phyloP scores from a whole-genome alignment of 495 filamentous ascomycete species.

The Penicillium tannophilum region DNA sequence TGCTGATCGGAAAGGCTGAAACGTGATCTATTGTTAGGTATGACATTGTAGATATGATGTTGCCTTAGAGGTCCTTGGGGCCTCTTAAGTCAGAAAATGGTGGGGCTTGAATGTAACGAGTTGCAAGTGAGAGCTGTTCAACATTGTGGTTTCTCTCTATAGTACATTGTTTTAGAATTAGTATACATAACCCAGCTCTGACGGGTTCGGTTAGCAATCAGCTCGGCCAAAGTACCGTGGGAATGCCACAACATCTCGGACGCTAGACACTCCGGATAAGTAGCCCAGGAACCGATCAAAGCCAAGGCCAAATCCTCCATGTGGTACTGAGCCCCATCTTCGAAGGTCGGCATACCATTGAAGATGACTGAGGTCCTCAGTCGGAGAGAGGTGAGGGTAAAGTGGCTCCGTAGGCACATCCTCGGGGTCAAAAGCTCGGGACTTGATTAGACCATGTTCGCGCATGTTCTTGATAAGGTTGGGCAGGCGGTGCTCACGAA shows the following conservation, averaged over 20 bases:
- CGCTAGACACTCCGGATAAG: constrained; percentile 77
- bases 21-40: neutral
- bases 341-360: constrained; percentile 96
- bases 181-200: constrained; percentile 21
- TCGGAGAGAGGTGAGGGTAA: constrained; percentile 42
- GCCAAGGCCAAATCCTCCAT: constrained; percentile 93
- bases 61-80: neutral
- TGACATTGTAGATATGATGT: neutral
- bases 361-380: constrained; percentile 58
- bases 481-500: constrained; percentile 84
- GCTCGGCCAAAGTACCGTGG: constrained; percentile 90
- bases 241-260: constrained; percentile 86
- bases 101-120: neutral
- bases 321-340: constrained; percentile 90
- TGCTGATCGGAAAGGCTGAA: neutral
- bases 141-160: constrained; percentile 1
- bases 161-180: constrained; percentile 1
- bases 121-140: neutral
- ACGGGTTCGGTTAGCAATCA: constrained; percentile 63
- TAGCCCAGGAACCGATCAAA: constrained; percentile 91
- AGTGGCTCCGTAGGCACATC: constrained; percentile 19
- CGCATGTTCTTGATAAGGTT: constrained; percentile 76
- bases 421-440: constrained; percentile 17
- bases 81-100: neutral
- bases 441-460: constrained; percentile 53